These are phyloP conservation scores for Sarocladium strictum DNA, from an alignment of 2,329 filamentous ascomycete genomes.

Conservation along the genomic window DNA sequence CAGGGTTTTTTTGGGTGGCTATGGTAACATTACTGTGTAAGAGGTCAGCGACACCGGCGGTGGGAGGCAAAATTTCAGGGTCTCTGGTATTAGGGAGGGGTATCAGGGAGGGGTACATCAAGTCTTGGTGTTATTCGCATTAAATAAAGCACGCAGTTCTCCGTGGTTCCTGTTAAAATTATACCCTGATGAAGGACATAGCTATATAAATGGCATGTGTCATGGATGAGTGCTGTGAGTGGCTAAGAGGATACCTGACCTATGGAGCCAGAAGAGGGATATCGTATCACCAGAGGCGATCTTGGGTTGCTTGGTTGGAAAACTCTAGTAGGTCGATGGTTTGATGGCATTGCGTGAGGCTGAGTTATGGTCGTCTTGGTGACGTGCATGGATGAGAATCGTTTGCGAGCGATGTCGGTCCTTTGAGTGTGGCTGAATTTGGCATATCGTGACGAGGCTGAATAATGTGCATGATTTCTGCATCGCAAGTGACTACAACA, in stretches of 20 bases:
- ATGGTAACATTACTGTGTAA: neutral
- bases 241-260: neutral
- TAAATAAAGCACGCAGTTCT: conserved; percentile 3
- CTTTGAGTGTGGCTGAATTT: neutral
- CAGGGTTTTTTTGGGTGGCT: neutral
- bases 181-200: no score
- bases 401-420: neutral
- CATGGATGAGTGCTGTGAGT: neutral
- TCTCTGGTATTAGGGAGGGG: neutral
- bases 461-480: conserved; percentile 1
- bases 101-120: neutral
- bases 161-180: no score
- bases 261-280: neutral
- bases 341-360: neutral
- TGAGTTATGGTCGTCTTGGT: no score
- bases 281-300: neutral
- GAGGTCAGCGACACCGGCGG: conserved; percentile 1
- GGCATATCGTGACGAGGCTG: conserved; percentile 3
- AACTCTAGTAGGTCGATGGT: neutral
- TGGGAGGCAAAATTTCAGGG: conserved; percentile 4
- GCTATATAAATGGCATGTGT: neutral
- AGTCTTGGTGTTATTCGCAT: no score
- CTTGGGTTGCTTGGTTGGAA: no score
- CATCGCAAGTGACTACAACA: neutral
- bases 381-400: neutral